These are phyloP conservation scores for Malassezia slooffiae DNA, from an alignment of 1,284 basidiomycete genomes.

Conservation along the genomic window DNA sequence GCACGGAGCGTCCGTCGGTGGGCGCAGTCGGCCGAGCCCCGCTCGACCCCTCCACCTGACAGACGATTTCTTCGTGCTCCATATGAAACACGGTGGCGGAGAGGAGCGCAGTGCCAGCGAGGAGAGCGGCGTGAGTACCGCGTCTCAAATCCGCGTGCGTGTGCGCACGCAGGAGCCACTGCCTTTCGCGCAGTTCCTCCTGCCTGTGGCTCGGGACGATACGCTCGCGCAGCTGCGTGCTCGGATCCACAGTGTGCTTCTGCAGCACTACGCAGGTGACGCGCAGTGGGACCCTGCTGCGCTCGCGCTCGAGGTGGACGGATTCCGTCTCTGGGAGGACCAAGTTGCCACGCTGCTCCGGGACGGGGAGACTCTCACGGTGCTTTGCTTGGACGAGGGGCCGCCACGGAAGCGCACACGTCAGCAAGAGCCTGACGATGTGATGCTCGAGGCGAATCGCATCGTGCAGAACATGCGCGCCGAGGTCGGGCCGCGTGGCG, in stretches of 20 bases:
- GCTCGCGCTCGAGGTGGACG: neutral
- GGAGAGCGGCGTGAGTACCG: no score
- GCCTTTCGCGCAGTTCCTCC: conserved; percentile 19
- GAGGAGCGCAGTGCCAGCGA: no score
- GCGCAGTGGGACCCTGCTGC: neutral
- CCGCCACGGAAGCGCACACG: neutral
- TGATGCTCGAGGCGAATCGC: conserved; percentile 9
- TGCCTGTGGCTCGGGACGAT: conserved; percentile 19
- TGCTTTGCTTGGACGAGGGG: neutral
- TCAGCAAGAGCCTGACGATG: neutral
- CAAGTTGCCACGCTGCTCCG: conserved; percentile 16
- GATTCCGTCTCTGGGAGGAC: conserved; percentile 3
- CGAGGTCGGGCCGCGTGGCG: neutral
- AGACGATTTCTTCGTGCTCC: no score
- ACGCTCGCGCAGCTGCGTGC: conserved; percentile 11
- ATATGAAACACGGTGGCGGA: no score
- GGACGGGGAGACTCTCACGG: conserved; percentile 21
- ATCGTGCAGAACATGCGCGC: conserved; percentile 9
- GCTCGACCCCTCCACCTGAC: neutral
- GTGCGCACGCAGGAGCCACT: conserved; percentile 17
- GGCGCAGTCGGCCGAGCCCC: conserved; percentile 13
- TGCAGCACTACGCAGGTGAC: neutral
- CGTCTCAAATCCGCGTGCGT: conserved; percentile 11
- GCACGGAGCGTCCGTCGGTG: no score
- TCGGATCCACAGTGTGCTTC: conserved; percentile 13